phyloP scores from a whole-genome alignment of 2,329 filamentous ascomycete genomes.

The Cladorrhinum sp. region DNA sequence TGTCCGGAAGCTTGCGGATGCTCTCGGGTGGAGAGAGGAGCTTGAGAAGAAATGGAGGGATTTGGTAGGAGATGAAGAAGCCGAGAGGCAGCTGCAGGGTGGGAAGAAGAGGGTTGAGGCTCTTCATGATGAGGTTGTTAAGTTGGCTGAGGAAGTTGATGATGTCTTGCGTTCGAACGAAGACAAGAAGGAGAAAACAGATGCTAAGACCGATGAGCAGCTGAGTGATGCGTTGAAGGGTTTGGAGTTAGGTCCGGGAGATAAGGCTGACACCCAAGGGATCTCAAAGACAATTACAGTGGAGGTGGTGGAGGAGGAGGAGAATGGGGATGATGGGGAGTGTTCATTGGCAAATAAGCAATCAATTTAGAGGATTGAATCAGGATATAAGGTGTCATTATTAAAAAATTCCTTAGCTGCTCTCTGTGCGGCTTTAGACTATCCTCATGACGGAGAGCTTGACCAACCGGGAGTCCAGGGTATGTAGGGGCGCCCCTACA shows the following conservation, averaged over 20 bases:
- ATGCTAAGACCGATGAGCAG: not conserved
- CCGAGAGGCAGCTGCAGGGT: conserved; percentile 45
- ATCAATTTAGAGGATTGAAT: not conserved
- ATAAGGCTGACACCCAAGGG: not conserved
- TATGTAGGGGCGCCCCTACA: too few species aligned
- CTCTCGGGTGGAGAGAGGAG: conserved; percentile 82
- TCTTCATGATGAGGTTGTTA: conserved; percentile 44
- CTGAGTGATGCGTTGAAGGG: not conserved
- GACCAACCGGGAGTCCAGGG: too few species aligned
- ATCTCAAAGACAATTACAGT: not conserved
- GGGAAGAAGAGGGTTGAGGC: conserved; percentile 33
- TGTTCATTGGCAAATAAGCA: not conserved
- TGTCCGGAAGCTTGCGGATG: conserved; percentile 72
- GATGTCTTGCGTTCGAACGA: conserved; percentile 27
- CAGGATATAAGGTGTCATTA: too few species aligned
- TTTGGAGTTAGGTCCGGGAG: not conserved
- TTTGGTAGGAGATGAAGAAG: conserved; percentile 61
- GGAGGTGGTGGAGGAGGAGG: not conserved
- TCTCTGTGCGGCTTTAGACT: too few species aligned
- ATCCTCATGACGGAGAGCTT: too few species aligned
- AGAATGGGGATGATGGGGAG: not conserved
- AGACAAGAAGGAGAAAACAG: conserved; percentile 10
- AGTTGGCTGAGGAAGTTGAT: conserved; percentile 33
- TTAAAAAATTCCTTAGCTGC: too few species aligned
- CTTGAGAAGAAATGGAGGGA: conserved; percentile 72